These are phyloP conservation scores for Abrus precatorius DNA, from an alignment of 306 rosid genomes.

Conservation along the genomic window DNA sequence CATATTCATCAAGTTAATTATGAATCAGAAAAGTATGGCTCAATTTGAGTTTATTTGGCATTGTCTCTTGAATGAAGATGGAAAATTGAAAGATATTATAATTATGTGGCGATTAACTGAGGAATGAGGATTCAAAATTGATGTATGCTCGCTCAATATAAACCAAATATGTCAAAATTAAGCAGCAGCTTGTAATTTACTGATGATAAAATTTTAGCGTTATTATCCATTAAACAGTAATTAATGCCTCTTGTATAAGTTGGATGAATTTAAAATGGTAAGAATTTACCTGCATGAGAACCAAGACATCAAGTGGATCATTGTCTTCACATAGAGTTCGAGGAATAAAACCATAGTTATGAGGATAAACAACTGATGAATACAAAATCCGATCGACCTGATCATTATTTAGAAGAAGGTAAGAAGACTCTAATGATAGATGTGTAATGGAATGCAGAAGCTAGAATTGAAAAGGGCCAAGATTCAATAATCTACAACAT, in stretches of 20 bases:
- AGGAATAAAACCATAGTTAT: conserved; percentile 94
- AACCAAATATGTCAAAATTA: conserved; percentile 2
- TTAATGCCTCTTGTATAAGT: neutral
- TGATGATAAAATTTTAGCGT: conserved; percentile 1
- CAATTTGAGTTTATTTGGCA: conserved; percentile 25
- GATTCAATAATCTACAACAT: neutral
- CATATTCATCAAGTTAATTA: conserved; percentile 12
- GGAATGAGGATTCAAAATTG: neutral
- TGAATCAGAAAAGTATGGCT: neutral
- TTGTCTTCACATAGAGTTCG: conserved; percentile 97
- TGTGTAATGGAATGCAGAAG: conserved; percentile 31
- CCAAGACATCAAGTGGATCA: conserved; percentile 90
- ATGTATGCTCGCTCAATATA: neutral
- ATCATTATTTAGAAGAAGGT: conserved; percentile 40
- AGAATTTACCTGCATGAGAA: conserved; percentile 89
- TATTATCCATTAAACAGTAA: neutral
- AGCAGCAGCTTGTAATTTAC: neutral
- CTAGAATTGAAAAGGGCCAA: conserved; percentile 11
- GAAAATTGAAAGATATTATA: neutral
- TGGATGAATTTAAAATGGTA: conserved; percentile 32
- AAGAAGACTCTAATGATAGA: conserved; percentile 39
- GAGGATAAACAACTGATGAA: conserved; percentile 94
- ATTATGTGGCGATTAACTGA: neutral
- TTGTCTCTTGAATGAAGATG: conserved; percentile 22
- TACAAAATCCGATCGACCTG: conserved; percentile 95